Base-by-base conservation (phyloP, 2,329 filamentous ascomycete genomes). In the Hymenoscyphus linearis region DNA sequence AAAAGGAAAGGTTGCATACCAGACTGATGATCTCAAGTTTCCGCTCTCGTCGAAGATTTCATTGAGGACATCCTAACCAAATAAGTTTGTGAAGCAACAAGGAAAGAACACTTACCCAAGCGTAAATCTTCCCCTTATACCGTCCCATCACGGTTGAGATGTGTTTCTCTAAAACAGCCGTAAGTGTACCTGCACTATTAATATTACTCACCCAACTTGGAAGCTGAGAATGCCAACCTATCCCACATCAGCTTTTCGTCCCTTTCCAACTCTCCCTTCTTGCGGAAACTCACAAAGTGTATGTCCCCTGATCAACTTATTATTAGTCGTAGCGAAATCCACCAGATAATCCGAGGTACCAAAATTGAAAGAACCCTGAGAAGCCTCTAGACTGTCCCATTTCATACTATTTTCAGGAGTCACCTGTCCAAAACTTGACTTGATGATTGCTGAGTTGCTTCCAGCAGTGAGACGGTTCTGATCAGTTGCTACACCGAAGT, bases 361-460 rank as follows among this genome's bases (percentile, higher is more conserved):
- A 67, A 85, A 86, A 65, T 76, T 84, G 78, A 85, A 89, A 1
- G 66, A 69, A 62, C 79, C 79, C 62, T 77, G 75, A 31, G 71
- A 70, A n/a, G 68, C 64, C 72, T 87, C 77, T 9, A 78, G 78
- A 40, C 80, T 75, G 66, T 87, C 83, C 86, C 85, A 89, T 75
- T 89, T 89, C 82, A 88, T 86, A 70, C 79, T 83, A 78, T 90
- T 89, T 77, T 89, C 87, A 1, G 82, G 80, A 0, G 86, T 88
- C 36, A 89, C 76, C 71, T 85, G 81, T 16, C 86, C 85, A 65
- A 88, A 89, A 72, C 87, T 77, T 58, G 77, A 75, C 64, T 80
- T 79, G 72, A 89, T 83, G 68, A 87, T 79, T 61, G 78, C 77
- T n/a, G 78, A 78, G 62, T 80, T 83, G 65, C 79, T 76, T 59